Conservation (phyloP, 2,329 filamentous ascomycete genomes). For the Cadophora luteo-olivacea region DNA sequence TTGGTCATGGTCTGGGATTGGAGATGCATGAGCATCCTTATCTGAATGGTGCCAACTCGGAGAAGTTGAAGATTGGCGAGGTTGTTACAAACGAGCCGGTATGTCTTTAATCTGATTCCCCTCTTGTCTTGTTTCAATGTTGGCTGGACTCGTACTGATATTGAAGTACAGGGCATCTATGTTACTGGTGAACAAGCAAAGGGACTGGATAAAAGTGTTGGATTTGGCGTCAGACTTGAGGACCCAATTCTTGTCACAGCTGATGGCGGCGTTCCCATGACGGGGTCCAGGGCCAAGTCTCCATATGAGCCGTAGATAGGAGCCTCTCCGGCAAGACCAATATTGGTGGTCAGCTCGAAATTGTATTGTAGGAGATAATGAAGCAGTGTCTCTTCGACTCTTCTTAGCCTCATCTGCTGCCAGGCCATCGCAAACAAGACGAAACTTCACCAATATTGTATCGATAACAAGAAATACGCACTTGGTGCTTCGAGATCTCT, state of each 20-base stretch:
- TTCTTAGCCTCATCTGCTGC: too few relatives aligned
- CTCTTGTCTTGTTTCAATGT: neutral
- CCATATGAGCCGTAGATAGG: constrained; percentile 37
- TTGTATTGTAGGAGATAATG: too few relatives aligned
- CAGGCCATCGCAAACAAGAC: too few relatives aligned
- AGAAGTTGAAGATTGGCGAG: constrained; percentile 60
- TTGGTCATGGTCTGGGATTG: constrained; percentile 69
- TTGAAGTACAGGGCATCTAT: constrained; percentile 57
- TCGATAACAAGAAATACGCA: too few relatives aligned
- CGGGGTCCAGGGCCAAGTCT: constrained; percentile 35
- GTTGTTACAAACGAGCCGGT: constrained; percentile 66
- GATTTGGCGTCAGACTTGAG: constrained; percentile 67
- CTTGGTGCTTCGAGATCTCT: too few relatives aligned
- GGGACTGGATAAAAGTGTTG: constrained; percentile 43
- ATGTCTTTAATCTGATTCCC: constrained; percentile 11
- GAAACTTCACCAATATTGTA: too few relatives aligned
- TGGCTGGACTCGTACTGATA: neutral
- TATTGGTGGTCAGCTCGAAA: too few relatives aligned
- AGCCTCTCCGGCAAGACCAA: too few relatives aligned
- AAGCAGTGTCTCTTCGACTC: too few relatives aligned
- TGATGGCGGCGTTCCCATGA: constrained; percentile 51
- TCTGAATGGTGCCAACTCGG: constrained; percentile 65
- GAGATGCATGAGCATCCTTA: constrained; percentile 71
- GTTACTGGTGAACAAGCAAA: constrained; percentile 48
- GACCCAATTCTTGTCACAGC: constrained; percentile 64